Base-by-base conservation (phyloP, 345 rosid genomes). In the Brassica rapa region DNA sequence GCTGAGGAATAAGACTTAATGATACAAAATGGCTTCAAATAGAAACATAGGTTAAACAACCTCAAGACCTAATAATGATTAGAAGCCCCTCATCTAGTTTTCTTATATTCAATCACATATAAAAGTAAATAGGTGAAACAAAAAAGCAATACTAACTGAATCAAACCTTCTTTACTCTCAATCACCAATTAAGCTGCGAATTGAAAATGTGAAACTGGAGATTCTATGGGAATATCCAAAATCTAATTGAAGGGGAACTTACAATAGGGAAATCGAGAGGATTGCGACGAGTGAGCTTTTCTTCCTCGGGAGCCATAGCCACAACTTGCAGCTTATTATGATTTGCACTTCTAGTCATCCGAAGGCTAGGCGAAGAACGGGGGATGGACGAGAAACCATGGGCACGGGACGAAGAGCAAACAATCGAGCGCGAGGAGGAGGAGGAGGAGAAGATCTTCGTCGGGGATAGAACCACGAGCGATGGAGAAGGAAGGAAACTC, bases 231-330 rank as follows among this genome's bases (percentile, higher is more conserved):
- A 27, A 27, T 27, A 27, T 27, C 30, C 30, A 27, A 27, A 27
- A 27, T 27, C 30, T 5, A 11, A 61, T 12, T 2, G 37, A 62
- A 61, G 35, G 16, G 43, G 68, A 24, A 66, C 91, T 59, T 83
- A 88, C 91, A 35, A 88, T 83, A 10, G 96, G 91, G 68, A 89
- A 89, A 83, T 90, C 92, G 32, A 90, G 89, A 75, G 89, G 91
- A 53, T 83, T 87, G 1, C 90, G 87, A 74, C 93, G 90, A 66
- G 92, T 89, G 70, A 86, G 73, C 81, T 86, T 87, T 81, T 89
- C 93, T 71, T 86, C 95, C 15, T 90, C 92, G 1, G 95, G 93
- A 0, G 97, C 97, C 95, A 88, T 86, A 80, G 90, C 72, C 25
- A 86, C 88, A 41, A 86, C 87, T 19, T 73, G 85, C 0, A 80